Evolutionary conservation across 169 alveolate genomes (phyloP).

Genomic region (Toxoplasma gondii): DNA sequence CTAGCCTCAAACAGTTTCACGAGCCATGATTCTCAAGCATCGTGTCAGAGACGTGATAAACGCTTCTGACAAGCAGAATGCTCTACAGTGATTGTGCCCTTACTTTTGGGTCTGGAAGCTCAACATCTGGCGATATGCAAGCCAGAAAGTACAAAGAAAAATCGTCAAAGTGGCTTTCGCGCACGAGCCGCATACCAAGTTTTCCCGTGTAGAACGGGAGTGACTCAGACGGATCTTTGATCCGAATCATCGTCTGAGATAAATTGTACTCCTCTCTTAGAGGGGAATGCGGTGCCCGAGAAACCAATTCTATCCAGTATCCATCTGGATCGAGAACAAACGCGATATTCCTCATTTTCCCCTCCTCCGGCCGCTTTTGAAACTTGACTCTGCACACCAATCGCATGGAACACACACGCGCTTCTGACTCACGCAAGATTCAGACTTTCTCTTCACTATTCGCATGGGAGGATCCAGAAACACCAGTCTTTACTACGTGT

Average conservation of each 20-base stretch:
- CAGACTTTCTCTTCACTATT: too few relatives aligned
- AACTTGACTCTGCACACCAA: slow-evolving; percentile 71
- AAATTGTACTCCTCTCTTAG: slow-evolving; percentile 73
- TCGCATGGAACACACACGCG: slow-evolving; percentile 38
- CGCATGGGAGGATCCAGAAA: too few relatives aligned
- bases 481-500: neutral
- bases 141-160: slow-evolving; percentile 70
- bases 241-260: slow-evolving; percentile 81
- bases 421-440: too few relatives aligned
- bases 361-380: slow-evolving; percentile 81
- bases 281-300: slow-evolving; percentile 42
- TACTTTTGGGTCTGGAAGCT: slow-evolving; percentile 50
- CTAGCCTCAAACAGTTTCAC: too few relatives aligned
- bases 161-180: neutral
- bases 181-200: slow-evolving; percentile 75
- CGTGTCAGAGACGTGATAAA: too few relatives aligned
- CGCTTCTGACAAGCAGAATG: too few relatives aligned
- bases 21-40: neutral
- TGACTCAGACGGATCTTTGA: slow-evolving; percentile 75
- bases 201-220: slow-evolving; percentile 71
- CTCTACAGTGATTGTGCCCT: neutral
- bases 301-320: slow-evolving; percentile 80
- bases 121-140: slow-evolving; percentile 37
- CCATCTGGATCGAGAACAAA: slow-evolving; percentile 83
- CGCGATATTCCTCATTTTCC: slow-evolving; percentile 78